Conservation (phyloP, 169 alveolate genomes). For the Eimeria nieschulzi region DNA sequence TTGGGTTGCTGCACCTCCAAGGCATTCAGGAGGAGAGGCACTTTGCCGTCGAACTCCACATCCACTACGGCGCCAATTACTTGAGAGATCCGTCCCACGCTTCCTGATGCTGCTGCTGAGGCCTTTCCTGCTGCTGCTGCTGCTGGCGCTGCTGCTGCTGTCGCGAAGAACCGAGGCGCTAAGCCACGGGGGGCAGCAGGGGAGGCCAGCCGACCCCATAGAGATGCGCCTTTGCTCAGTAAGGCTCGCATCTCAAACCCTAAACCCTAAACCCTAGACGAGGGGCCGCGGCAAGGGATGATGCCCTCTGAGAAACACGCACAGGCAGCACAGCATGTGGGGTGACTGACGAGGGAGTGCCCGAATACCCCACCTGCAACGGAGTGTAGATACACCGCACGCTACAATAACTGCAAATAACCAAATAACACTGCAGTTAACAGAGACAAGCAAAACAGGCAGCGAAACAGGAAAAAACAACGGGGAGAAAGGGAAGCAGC, state of each 20-base stretch:
- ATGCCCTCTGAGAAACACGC: not conserved
- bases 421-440: not conserved
- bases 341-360: too few species aligned
- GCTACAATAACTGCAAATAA: not conserved
- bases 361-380: not conserved
- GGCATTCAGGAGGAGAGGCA: constrained; percentile 96
- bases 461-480: not conserved
- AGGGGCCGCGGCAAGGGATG: not conserved
- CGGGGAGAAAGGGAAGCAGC: not conserved
- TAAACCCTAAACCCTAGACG: constrained; percentile 44
- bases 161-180: not conserved
- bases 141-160: constrained; percentile 39
- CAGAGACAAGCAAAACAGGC: not conserved
- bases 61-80: constrained; percentile 99
- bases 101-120: constrained; percentile 50
- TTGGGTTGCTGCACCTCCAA: constrained; percentile 90
- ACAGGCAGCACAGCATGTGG: too few species aligned
- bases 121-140: constrained; percentile 52
- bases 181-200: not conserved
- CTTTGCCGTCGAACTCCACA: constrained; percentile 94
- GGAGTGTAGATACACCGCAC: not conserved
- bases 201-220: constrained; percentile 31
- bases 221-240: constrained; percentile 17
- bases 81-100: constrained; percentile 91
- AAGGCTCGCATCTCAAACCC: constrained; percentile 48